Percentiles rank a stretch among this genome's conserved stretches.
These are phyloP conservation scores for Gamarada debralockiae DNA, from an alignment of 495 filamentous ascomycete species.

Conservation along the genomic window DNA sequence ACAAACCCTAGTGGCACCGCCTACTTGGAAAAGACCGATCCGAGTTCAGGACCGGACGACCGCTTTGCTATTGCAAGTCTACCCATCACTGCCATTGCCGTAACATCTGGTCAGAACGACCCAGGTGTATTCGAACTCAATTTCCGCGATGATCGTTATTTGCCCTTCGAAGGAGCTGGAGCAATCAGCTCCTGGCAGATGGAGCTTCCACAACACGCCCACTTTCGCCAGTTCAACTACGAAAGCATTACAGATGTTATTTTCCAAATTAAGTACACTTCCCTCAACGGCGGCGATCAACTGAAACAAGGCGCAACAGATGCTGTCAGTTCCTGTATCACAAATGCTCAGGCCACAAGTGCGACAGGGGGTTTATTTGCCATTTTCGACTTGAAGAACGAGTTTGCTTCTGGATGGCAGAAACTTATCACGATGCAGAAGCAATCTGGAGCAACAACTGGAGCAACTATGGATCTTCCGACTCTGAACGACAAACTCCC, in stretches of 20 bases:
- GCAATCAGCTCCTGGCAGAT: constrained; percentile 23
- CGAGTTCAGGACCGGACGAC: background rate
- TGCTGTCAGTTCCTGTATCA: background rate
- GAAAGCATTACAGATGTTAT: constrained; percentile 21
- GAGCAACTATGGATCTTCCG: too few relatives aligned
- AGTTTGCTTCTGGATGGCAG: background rate
- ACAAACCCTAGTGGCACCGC: constrained; percentile 1
- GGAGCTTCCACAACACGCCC: constrained; percentile 8
- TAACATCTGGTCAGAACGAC: constrained; percentile 16
- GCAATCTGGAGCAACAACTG: too few relatives aligned
- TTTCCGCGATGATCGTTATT: constrained; percentile 22
- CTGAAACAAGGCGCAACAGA: constrained; percentile 1
- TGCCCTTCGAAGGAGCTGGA: constrained; percentile 28
- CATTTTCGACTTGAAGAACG: background rate
- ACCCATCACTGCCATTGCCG: constrained; percentile 16
- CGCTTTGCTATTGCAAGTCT: background rate
- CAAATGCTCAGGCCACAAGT: background rate
- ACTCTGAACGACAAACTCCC: too few relatives aligned
- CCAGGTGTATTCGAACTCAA: constrained; percentile 23
- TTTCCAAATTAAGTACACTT: constrained; percentile 12
- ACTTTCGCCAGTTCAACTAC: constrained; percentile 20
- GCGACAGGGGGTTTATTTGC: background rate
- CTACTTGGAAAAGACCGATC: background rate
- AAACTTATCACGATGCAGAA: too few relatives aligned
- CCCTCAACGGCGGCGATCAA: constrained; percentile 14